phyloP scores from a whole-genome alignment of 768 basidiomycete genomes.

The Serendipita sp. region DNA sequence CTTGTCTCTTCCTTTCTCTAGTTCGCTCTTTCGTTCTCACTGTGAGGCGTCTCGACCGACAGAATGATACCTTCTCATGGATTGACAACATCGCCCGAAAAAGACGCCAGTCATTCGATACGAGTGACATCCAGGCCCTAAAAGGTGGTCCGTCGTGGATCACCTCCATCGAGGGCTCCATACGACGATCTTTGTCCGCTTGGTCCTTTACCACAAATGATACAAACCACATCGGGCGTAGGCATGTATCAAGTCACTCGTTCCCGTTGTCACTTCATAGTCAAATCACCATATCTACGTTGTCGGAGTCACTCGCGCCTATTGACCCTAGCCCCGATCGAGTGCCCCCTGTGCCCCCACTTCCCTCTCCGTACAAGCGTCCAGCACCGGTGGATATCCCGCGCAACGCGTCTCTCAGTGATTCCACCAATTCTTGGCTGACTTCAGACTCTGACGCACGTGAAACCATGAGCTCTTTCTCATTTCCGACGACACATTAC shows the following conservation, averaged over 20 bases:
- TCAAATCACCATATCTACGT: conserved; percentile 23
- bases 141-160: conserved; percentile 72
- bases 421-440: conserved; percentile 60
- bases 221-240: conserved; percentile 21
- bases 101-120: conserved; percentile 46
- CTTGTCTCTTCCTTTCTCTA: conserved; percentile 39
- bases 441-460: conserved; percentile 45
- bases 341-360: conserved; percentile 39
- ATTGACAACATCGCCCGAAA: conserved; percentile 31
- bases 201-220: conserved; percentile 63
- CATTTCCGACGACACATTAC: conserved; percentile 37
- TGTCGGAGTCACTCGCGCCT: conserved; percentile 24
- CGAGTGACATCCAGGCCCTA: conserved; percentile 56
- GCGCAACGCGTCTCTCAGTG: conserved; percentile 33
- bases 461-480: conserved; percentile 47
- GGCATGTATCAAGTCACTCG: conserved; percentile 23
- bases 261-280: conserved; percentile 20
- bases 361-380: conserved; percentile 43
- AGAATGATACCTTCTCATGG: conserved; percentile 32
- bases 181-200: conserved; percentile 41
- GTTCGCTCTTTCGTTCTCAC: conserved; percentile 47
- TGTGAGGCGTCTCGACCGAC: conserved; percentile 38
- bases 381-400: conserved; percentile 31
- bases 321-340: conserved; percentile 15
- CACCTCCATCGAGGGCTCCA: conserved; percentile 43